Base-by-base conservation (phyloP, 495 filamentous ascomycete species). In the Aspergillus wentii region DNA sequence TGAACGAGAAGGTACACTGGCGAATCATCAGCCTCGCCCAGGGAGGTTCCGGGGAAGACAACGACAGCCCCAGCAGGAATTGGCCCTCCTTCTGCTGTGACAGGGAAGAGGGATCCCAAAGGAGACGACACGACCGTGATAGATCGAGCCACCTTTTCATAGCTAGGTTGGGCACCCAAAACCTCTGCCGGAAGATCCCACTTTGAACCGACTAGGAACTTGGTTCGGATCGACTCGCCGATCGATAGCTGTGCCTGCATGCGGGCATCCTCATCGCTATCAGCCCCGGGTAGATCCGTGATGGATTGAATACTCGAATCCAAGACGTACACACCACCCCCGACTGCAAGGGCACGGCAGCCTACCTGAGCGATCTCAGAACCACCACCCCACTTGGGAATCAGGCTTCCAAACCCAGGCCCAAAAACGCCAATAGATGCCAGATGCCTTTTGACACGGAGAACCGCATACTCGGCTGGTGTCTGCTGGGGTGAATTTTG, bases 341-440 rank as follows among this genome's bases (percentile, higher is more conserved):
- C 91, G 6, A 98, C 90, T 4, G 92, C 92, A 36, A 83, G 81
- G 23, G 92, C 88, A 41, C 92, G 85, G 50, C 92, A 97, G 9
- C 82, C 86, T 8, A 96, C 88, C 54, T 98, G 92, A 14, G 87
- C 75, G 42, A 97, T 80, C 62, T 98, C 92, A n/a, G 88, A 83
- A 8, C 80, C 72, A 41, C 94, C 89, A 15, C 92, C 92, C 82
- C 90, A 98, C 64, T 92, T 94, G 8, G 89, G 81, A 41, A 91
- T 68, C 8, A 96, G 77, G 31, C 83, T 80, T 21, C 86, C 84
- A 56, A 96, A 95, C 4, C 88, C 88, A 36, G 83, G 76, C 0
- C 90, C 90, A 48, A 94, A 86, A 1, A 87, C 56, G 16, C 91
- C 90, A 51, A 95, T 87, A 3, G 89, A 95, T 9, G 79, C 69